These are phyloP conservation scores for Penicillium malachiteum DNA, from an alignment of 495 filamentous ascomycete genomes.

Conservation along the genomic window DNA sequence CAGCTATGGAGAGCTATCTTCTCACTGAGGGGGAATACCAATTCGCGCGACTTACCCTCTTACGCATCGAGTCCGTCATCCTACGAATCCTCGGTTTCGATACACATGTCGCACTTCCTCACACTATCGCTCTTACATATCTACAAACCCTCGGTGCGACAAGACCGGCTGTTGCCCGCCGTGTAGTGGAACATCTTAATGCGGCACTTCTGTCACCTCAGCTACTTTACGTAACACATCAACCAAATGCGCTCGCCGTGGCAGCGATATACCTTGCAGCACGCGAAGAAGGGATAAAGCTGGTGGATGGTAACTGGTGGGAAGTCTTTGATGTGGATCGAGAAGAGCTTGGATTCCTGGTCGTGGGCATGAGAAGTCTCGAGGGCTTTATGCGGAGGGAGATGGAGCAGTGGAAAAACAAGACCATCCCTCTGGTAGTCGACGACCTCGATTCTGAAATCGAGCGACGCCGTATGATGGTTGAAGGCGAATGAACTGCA, in stretches of 20 bases:
- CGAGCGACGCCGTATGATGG: conserved; percentile 56
- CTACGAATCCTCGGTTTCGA: conserved; percentile 76
- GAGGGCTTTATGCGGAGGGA: conserved; percentile 65
- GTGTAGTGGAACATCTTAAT: conserved; percentile 76
- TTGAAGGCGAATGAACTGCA: conserved; percentile 44
- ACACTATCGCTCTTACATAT: conserved; percentile 88
- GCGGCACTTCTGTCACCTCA: conserved; percentile 82
- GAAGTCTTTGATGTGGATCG: conserved; percentile 97
- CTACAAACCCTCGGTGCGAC: conserved; percentile 76
- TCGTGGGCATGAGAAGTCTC: conserved; percentile 80
- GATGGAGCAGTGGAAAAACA: conserved; percentile 45
- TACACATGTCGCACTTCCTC: conserved; percentile 78
- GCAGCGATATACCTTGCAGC: conserved; percentile 87
- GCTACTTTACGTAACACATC: conserved; percentile 86
- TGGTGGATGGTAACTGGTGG: conserved; percentile 90
- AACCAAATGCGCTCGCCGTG: conserved; percentile 80
- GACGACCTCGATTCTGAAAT: conserved; percentile 62
- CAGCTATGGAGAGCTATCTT: conserved; percentile 60
- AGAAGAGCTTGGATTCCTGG: conserved; percentile 91
- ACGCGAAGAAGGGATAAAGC: conserved; percentile 70
- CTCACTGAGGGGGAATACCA: conserved; percentile 73
- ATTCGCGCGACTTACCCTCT: conserved; percentile 56
- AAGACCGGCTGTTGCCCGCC: conserved; percentile 52
- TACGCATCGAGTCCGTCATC: conserved; percentile 70
- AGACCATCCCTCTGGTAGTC: conserved; percentile 42